These are phyloP conservation scores for Leishmania mexicana DNA, from an alignment of 208 protist species.

Conservation along the genomic window DNA sequence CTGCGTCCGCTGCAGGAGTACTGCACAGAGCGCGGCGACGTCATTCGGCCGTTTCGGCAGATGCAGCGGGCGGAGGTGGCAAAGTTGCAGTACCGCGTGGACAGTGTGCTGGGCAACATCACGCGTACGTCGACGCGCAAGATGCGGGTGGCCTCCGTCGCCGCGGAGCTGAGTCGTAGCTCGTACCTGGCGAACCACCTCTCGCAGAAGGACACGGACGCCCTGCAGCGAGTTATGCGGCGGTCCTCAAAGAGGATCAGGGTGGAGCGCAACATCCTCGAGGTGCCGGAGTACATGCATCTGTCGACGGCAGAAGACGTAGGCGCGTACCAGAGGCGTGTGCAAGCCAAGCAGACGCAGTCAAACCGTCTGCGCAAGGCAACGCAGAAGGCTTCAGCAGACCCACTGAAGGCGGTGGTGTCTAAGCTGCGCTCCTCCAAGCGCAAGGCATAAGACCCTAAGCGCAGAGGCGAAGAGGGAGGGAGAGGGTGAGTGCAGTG, in stretches of 20 bases:
- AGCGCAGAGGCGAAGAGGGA: not conserved
- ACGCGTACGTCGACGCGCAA: conserved; percentile 81
- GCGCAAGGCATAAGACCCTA: conserved; percentile 33
- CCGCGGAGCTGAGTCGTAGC: conserved; percentile 87
- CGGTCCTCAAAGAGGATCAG: conserved; percentile 76
- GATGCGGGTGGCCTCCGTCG: conserved; percentile 81
- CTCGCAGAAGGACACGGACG: conserved; percentile 88
- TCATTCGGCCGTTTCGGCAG: conserved; percentile 72
- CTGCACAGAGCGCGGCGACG: conserved; percentile 47
- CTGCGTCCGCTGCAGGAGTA: conserved; percentile 62
- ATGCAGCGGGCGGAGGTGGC: conserved; percentile 74
- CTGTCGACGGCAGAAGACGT: conserved; percentile 67
- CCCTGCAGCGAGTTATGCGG: conserved; percentile 80
- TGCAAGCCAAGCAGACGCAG: conserved; percentile 61
- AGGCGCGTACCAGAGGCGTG: conserved; percentile 74
- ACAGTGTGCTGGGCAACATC: conserved; percentile 77
- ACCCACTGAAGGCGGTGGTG: conserved; percentile 70
- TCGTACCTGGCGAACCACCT: conserved; percentile 92
- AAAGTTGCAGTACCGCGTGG: conserved; percentile 87
- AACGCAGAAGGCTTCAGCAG: conserved; percentile 35
- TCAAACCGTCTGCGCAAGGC: conserved; percentile 36
- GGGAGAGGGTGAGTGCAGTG: not conserved
- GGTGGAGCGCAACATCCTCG: conserved; percentile 85
- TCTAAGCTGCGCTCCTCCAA: conserved; percentile 52
- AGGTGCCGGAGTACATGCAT: conserved; percentile 91